Conservation (phyloP, 1,139 yeast species). For the Barnettozyma hawaiiensis region DNA sequence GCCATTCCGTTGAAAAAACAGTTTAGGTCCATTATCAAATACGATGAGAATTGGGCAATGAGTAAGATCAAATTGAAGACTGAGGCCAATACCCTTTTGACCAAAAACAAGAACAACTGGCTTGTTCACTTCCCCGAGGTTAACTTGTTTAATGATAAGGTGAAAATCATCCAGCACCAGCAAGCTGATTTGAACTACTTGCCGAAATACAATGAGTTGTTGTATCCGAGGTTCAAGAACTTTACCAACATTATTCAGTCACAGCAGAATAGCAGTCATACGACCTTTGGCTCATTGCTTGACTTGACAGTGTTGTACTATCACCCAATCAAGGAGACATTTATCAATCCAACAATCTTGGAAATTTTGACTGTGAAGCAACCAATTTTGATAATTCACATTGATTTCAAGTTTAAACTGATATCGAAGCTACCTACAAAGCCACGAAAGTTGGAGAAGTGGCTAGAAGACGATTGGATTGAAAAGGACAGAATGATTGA, state of each 20-base stretch:
- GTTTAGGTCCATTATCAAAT: constrained; percentile 38
- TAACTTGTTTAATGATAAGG: constrained; percentile 50
- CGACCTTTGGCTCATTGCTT: constrained; percentile 35
- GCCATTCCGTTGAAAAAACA: constrained; percentile 43
- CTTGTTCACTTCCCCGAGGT: constrained; percentile 68
- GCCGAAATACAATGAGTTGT: constrained; percentile 45
- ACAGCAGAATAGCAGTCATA: constrained; percentile 17
- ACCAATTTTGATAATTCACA: constrained; percentile 38
- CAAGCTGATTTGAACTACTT: constrained; percentile 47
- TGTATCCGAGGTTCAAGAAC: constrained; percentile 57
- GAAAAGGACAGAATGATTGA: constrained; percentile 51
- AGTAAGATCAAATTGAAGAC: constrained; percentile 28
- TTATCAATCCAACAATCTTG: constrained; percentile 46
- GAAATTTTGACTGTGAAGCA: constrained; percentile 45
- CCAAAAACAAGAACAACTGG: constrained; percentile 34
- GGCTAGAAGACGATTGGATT: constrained; percentile 70
- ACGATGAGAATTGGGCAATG: constrained; percentile 64
- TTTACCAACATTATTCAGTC: constrained; percentile 39
- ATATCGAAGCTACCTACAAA: constrained; percentile 47
- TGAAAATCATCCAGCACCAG: constrained; percentile 42
- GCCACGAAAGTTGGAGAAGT: constrained; percentile 52
- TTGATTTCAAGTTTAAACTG: constrained; percentile 45
- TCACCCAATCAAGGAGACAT: constrained; percentile 31
- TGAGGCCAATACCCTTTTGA: constrained; percentile 8
- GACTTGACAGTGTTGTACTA: constrained; percentile 47